phyloP scores from a whole-genome alignment of 2,329 filamentous ascomycete species.

The Ascochyta viciae-villosae region DNA sequence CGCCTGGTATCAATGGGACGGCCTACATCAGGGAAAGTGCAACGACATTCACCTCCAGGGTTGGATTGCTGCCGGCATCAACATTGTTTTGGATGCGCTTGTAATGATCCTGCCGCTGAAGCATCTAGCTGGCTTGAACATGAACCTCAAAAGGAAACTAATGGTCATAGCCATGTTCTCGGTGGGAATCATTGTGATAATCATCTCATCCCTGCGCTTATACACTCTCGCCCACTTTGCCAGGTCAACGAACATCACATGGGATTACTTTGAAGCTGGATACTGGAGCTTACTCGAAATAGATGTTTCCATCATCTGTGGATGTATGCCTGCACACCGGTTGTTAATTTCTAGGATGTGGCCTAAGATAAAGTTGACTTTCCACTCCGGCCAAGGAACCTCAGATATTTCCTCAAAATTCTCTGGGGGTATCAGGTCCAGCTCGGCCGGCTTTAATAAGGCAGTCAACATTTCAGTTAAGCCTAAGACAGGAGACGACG shows the following conservation, averaged over 20 bases:
- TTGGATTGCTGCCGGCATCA: constrained; percentile 41
- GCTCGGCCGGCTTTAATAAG: constrained; percentile 4
- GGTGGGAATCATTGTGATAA: constrained; percentile 41
- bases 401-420: background rate
- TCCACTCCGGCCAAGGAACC: constrained; percentile 15
- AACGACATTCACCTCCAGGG: constrained; percentile 44
- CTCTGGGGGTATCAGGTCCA: background rate
- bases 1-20: constrained; percentile 55
- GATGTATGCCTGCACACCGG: constrained; percentile 50
- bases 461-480: constrained; percentile 21
- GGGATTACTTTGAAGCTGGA: constrained; percentile 49
- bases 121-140: constrained; percentile 39
- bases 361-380: constrained; percentile 24
- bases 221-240: constrained; percentile 52
- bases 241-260: constrained; percentile 49
- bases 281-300: constrained; percentile 53
- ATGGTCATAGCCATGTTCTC: constrained; percentile 48
- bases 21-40: constrained; percentile 36
- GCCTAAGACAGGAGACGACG: constrained; percentile 24
- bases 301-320: constrained; percentile 45
- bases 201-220: constrained; percentile 37
- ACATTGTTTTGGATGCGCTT: constrained; percentile 38
- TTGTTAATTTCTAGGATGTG: constrained; percentile 22
- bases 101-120: constrained; percentile 44
- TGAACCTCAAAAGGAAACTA: constrained; percentile 43